A percentile compares a stretch with the other conserved stretches of the same genome.
Evolutionary conservation across 805 yeast genomes (phyloP).

Genomic region (Zygosaccharomyces rouxii): DNA sequence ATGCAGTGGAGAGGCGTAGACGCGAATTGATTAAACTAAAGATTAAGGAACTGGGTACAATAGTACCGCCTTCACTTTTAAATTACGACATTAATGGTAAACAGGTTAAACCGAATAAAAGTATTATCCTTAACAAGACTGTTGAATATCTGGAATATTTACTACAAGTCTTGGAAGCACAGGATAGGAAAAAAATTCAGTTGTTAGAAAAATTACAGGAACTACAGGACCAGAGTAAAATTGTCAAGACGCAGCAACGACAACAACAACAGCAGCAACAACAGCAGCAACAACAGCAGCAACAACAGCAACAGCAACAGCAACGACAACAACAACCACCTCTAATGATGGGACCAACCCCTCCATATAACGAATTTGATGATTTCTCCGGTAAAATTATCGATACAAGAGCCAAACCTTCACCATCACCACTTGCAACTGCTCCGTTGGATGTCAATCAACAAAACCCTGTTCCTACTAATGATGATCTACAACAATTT

Average conservation of each 20-base stretch:
- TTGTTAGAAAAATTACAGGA: constrained; percentile 40
- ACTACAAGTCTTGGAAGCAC: constrained; percentile 54
- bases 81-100: constrained; percentile 43
- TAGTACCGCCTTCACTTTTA: constrained; percentile 74
- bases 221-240: constrained; percentile 24
- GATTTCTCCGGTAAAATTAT: constrained; percentile 24
- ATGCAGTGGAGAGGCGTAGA: constrained; percentile 89
- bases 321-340: neutral
- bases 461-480: constrained; percentile 2
- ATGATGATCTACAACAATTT: constrained; percentile 31
- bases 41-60: constrained; percentile 73
- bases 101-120: constrained; percentile 79
- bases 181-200: constrained; percentile 44
- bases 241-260: neutral
- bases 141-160: constrained; percentile 75
- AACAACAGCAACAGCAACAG: neutral
- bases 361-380: neutral
- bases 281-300: neutral
- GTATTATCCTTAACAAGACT: constrained; percentile 67
- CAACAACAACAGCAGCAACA: neutral
- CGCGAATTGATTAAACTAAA: constrained; percentile 87
- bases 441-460: neutral
- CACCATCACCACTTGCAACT: neutral
- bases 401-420: constrained; percentile 25
- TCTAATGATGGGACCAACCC: neutral